Evolutionary conservation across 2,329 filamentous ascomycete species (phyloP), one percentile per base, ranked within the genome.

Genomic region (Alternaria gaisen): DNA sequence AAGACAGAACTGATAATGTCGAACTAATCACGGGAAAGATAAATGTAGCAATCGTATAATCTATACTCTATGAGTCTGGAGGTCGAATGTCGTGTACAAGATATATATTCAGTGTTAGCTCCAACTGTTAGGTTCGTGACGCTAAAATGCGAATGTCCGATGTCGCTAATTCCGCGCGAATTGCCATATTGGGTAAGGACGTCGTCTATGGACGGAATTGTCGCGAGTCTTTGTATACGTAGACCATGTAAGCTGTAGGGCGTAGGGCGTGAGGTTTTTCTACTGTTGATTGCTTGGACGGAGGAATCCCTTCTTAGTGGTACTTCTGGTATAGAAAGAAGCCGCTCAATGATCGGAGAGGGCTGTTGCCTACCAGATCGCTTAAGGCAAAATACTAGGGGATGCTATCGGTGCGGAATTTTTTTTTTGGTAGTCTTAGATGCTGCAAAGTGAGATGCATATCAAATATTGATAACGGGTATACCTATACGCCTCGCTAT

Each of bases 101-200:
- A 36, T 26, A 26, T 38, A 18, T 36, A 50, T 34, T 36, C 20
- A 22, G 24, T 50, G 32, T 10, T 50, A 24, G 32, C 8, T 22
- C 16, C 8, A 24, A 50, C 20, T 22, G 30, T 16, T 11, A 36
- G 30, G 14, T 36, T 50, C 20, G 46, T 24, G 20, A 38, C 30
- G 32, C 28, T 42, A 16, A 34, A 52, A 52, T 53, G 51, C 51
- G 12, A 24, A 42, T 26, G 58, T 48, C 59, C 24, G 38, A 40
- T 43, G 58, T 52, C 59, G 50, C 55, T 62, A 62, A 64, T 67
- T 67, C 67, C 61, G 67, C 65, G 59, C 64, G 58, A 44, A 53
- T 60, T 54, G 34, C 57, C 43, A 14, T 40, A 54, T 52, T 47
- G 7, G 59, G 38, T 10, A 56, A 38, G 11, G 6, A 26, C 24